Base-by-base conservation (phyloP, 805 yeast genomes). In the Lipomyces lipofer region DNA sequence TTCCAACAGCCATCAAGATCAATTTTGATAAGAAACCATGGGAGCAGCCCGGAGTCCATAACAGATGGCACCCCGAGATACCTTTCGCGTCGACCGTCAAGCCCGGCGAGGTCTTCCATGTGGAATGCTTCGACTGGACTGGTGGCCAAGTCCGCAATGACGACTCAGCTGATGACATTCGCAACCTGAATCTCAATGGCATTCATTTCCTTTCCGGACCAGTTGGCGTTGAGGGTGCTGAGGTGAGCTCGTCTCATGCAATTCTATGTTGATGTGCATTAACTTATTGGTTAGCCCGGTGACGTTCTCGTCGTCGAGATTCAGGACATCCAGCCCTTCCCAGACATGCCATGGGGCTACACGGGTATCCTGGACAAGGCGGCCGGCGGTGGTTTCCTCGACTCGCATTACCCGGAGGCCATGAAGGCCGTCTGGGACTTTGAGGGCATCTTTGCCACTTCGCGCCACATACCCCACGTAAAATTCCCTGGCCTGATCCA, bases 111-210 rank as follows among this genome's bases (percentile, higher is more conserved):
- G 65, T 75, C 38, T 75, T 74, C 61, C 77, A 75, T 54, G 67
- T 77, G 36, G 80, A 78, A 56, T 78, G 82, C 58, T 69, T 78
- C 43, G 81, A 78, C 58, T 78, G 82, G 82, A 78, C 81, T 10
- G 81, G 81, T n/a, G 78, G 78, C 50, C 81, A 78, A 63, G 69
- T 78, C 45, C 67, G 67, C 7, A 77, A 78, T 64, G 69, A 70
- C 61, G 81, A 78, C 53, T 63, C 67, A 33, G 81, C 81, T 19
- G 79, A 78, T 62, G 82, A 78, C 60, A 68, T 78, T 54, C 72
- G 69, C 51, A 56, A 73, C 54, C 76, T 73, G 45, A 80, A 78
- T 63, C 68, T 78, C 29, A 69, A 77, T 4, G 65, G 69, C 54
- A 74, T 76, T 54, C 81, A 78, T 60, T 77, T 76, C 58, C 64